Conservation (phyloP, 2,329 filamentous ascomycete species). For the Colletotrichum musae region DNA sequence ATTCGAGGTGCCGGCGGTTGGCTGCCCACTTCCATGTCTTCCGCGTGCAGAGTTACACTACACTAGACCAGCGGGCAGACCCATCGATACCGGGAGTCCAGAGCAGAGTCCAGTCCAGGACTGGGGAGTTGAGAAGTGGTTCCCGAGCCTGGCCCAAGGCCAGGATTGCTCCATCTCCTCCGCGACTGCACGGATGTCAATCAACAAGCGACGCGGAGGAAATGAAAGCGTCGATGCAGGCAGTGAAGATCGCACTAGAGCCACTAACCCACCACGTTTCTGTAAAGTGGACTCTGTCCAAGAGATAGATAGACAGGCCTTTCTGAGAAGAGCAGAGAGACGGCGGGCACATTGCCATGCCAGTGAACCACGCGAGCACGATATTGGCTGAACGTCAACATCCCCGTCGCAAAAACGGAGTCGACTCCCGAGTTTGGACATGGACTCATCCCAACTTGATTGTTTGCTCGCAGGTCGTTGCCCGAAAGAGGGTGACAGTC, state of each 20-base stretch:
- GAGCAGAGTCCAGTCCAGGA: neutral
- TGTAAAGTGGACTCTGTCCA: conserved; percentile 22
- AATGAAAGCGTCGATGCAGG: conserved; percentile 40
- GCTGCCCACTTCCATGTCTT: conserved; percentile 8
- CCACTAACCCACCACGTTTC: conserved; percentile 29
- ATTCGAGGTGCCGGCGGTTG: neutral
- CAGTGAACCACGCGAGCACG: too few species aligned
- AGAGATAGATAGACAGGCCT: conserved; percentile 6
- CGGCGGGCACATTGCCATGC: neutral
- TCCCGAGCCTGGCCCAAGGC: neutral
- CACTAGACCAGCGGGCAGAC: conserved; percentile 6
- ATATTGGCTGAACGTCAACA: too few species aligned
- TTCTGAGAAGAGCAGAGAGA: neutral
- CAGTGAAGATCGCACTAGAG: conserved; percentile 36
- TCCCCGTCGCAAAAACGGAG: conserved; percentile 6
- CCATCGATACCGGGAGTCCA: conserved; percentile 2
- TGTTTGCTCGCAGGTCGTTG: conserved; percentile 28
- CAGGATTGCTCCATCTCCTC: conserved; percentile 21
- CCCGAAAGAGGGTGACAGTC: conserved; percentile 20
- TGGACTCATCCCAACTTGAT: conserved; percentile 37
- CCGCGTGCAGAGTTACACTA: conserved; percentile 4
- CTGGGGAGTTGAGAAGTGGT: neutral
- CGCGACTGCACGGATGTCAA: conserved; percentile 27
- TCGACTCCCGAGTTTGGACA: conserved; percentile 21
- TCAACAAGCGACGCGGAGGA: conserved; percentile 40